Base-by-base conservation (phyloP, 2,329 filamentous ascomycete genomes). In the Aureobasidium sp. region DNA sequence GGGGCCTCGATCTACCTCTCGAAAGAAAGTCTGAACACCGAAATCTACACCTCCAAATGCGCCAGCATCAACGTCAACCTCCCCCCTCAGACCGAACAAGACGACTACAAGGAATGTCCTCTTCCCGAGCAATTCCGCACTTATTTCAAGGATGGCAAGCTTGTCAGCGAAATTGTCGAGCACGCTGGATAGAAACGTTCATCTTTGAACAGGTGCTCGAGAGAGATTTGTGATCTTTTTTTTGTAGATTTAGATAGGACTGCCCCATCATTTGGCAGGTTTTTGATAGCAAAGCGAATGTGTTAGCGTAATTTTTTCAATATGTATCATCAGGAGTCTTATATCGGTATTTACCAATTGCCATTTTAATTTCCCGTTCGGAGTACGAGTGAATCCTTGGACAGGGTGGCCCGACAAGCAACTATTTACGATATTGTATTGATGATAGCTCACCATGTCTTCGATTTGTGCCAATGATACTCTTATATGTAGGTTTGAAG, bases 91-190 rank as follows among this genome's bases (percentile, higher is more conserved):
- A 85, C 76, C 2, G 85, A 87, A 53, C 79, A 90, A 34, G 90
- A 87, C 15, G 94, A 99, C 71, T 95, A 90, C 73, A 88, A 86
- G 74, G 94, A 99, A 77, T 83, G 90, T 59, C 87, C 94, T 0
- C 75, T 97, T 64, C 94, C 94, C 0, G 90, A 92, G 71, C 94
- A 99, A 80, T 89, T 97, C 70, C 86, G 91, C 84, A 91, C 72
- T 80, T 90, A 81, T 82, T 81, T 84, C 79, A 90, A 87, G 74
- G 79, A 91, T 75, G 89, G 90, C 25, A 85, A 88, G 66, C 73
- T 97, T 66, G 83, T 93, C 31, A 96, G 86, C 71, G 93, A 97
- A 82, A 97, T 99, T 74, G 94, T 99, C 20, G 91, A 94, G 70
- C 93, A 97, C 77, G 86, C 89, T 66, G 92, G 93, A 62, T 97